Conservation (phyloP, 768 basidiomycete species). For the Imleria badia region DNA sequence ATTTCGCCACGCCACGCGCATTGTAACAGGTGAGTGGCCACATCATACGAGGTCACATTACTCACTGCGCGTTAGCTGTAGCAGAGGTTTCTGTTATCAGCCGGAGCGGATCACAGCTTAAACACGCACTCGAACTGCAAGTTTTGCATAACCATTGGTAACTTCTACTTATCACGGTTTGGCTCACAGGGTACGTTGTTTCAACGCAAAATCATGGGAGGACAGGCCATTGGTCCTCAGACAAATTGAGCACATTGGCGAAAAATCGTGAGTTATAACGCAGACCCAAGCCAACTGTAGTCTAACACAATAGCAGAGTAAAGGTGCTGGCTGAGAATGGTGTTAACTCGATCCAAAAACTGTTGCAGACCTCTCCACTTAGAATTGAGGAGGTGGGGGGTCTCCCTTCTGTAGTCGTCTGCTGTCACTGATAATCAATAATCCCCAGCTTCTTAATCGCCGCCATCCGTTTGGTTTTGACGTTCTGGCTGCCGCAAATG, state of each 20-base stretch:
- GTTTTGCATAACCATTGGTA: conserved; percentile 18
- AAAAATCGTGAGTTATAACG: conserved; percentile 69
- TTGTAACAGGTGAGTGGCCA: conserved; percentile 61
- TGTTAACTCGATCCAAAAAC: conserved; percentile 56
- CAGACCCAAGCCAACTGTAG: not conserved
- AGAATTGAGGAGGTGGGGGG: conserved; percentile 60
- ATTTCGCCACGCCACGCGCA: conserved; percentile 74
- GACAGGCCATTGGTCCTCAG: conserved; percentile 79
- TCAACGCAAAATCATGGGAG: conserved; percentile 91
- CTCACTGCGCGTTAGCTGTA: conserved; percentile 49
- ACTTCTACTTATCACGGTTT: not conserved
- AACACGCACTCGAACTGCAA: conserved; percentile 74
- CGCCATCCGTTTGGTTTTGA: conserved; percentile 73
- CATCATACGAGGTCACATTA: not conserved
- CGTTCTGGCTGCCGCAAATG: conserved; percentile 55
- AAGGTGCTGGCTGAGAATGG: conserved; percentile 70
- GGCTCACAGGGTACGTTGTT: conserved; percentile 61
- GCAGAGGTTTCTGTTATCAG: conserved; percentile 74
- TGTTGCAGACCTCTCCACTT: conserved; percentile 56
- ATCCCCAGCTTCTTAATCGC: conserved; percentile 65
- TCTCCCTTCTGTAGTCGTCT: not conserved
- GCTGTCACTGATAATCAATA: conserved; percentile 8
- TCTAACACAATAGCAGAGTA: conserved; percentile 18
- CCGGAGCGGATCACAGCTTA: conserved; percentile 63
- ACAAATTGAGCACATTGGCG: conserved; percentile 89